Base-by-base conservation (phyloP, 129 eudicot species). In the Tagetes patula region DNA sequence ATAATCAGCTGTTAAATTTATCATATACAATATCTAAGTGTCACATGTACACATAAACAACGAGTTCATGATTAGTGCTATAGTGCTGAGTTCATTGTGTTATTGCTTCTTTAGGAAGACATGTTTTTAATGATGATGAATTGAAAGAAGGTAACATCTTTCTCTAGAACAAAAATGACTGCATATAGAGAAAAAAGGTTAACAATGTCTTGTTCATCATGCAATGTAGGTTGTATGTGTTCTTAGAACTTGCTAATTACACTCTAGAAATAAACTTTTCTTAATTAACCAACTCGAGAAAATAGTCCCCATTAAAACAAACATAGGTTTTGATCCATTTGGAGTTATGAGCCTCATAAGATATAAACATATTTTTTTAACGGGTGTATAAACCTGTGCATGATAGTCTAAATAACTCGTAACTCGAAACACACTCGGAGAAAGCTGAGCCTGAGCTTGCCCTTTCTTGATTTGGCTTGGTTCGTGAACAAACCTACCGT, bases 101-200 rank as follows among this genome's bases (percentile, higher is more conserved):
- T 14, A 71, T 78, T 78, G 82, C 82, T 71, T 78, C 73, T 11
- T 55, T 3, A 20, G 0, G 73, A 78, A 65, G 82, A 53, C 47
- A 78, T 3, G 30, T 71, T 71, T 52, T 33, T 31, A 78, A 52
- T 78, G 59, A 63, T 78, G 73, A 40, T 36, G 34, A 64, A 48
- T 52, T 40, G 48, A 55, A 67, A 66, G 59, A 53, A 66, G 33
- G 70, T 48, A 60, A 77, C 50, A 32, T 32, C 65, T 27, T 38
- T 72, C 14, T 42, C 32, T 46, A 46, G 32, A n/a, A 67, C 7
- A 75, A 1, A 3, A 75, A 66, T 65, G n/a, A n/a, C n/a, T 32
- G 39, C 10, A 68, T 5, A 32, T 67, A 45, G 32, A 31, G 36
- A 45, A 34, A 33, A 42, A 52, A 39, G 20, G 12, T 54, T 8